Conservation (phyloP, 768 basidiomycete species). For the Naganishia antarctica region DNA sequence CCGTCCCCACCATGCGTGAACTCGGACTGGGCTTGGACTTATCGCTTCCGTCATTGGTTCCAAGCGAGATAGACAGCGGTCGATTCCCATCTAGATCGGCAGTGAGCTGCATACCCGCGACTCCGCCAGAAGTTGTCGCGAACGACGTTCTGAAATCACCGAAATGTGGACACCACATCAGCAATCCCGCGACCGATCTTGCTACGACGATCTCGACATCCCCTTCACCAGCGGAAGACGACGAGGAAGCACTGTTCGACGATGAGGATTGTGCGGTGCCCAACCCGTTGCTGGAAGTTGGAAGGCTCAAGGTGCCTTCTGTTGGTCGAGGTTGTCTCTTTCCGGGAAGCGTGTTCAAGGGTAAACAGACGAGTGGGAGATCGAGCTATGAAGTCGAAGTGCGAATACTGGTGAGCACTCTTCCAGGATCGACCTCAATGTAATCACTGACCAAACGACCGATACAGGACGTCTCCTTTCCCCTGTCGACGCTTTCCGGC, state of each 20-base stretch:
- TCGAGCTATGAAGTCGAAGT: slow-evolving; percentile 93
- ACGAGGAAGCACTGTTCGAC: neutral
- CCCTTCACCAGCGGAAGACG: neutral
- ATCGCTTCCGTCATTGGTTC: too few species aligned
- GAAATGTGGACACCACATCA: too few species aligned
- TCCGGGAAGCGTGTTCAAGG: slow-evolving; percentile 80
- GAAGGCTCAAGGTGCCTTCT: slow-evolving; percentile 33
- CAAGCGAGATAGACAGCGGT: too few species aligned
- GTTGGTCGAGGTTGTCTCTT: slow-evolving; percentile 53
- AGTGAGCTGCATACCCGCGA: too few species aligned
- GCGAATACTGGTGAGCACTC: slow-evolving; percentile 71
- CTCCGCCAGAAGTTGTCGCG: too few species aligned
- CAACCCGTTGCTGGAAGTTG: slow-evolving; percentile 44
- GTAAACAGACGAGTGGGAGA: slow-evolving; percentile 88
- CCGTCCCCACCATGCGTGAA: too few species aligned
- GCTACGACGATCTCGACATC: too few species aligned
- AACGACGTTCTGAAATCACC: too few species aligned
- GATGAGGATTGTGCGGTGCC: slow-evolving; percentile 7
- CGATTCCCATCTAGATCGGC: too few species aligned
- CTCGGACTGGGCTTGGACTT: too few species aligned
- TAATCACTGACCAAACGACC: neutral
- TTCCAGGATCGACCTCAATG: neutral
- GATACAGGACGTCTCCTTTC: slow-evolving; percentile 77
- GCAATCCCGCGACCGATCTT: too few species aligned
- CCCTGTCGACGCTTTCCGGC: slow-evolving; percentile 77